Evolutionary conservation across 768 basidiomycete genomes (phyloP), one percentile per base, ranked within the genome.

Genomic region (Suillus subluteus): DNA sequence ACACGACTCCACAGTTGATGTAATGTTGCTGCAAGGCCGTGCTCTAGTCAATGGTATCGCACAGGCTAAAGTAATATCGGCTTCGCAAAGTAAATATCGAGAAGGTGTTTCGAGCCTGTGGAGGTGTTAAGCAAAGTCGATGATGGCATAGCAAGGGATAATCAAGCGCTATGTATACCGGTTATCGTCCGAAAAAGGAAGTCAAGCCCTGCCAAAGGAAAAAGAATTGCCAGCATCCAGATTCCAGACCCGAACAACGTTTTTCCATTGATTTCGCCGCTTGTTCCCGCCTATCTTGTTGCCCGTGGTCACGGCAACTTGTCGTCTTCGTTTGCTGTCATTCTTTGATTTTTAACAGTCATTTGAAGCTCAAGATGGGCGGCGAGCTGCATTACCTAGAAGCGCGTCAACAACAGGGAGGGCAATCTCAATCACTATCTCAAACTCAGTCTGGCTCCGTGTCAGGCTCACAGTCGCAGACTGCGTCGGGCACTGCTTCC

Each of bases 391-490:
- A 58, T 8, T 52, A 63, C 35, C 16, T 23, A 43, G 43, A 44
- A 43, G 66, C 63, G 32, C 35, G 62, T 35, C 58, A 65, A 64
- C 65, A 66, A 43, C 63, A 64, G 11, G 63, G 52, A 66, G 46
- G 48, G 21, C 65, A 70, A 65, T 65, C 54, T 44, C 69, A 71
- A 63, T 65, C 54, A 4, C 41, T 13, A 23, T 48, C 61, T 38
- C 68, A 62, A 55, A 44, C 62, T 6, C 67, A 66, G 67, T 66
- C 70, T 52, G 50, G 40, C 15, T 54, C 52, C 13, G 68, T 65
- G 50, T 30, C 68, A 18, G 62, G 40, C 1, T 58, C 56, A 13
- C 58, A 52, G 37, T 65, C 68, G 16, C 69, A 62, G 44, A 61
- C 70, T 15, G 56, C 63, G 6, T 64, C 67, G n/a, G 38, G n/a